Evolutionary conservation across 2,329 filamentous ascomycete species (phyloP), one percentile per base, ranked within the genome.

Genomic region (Claviceps monticola): DNA sequence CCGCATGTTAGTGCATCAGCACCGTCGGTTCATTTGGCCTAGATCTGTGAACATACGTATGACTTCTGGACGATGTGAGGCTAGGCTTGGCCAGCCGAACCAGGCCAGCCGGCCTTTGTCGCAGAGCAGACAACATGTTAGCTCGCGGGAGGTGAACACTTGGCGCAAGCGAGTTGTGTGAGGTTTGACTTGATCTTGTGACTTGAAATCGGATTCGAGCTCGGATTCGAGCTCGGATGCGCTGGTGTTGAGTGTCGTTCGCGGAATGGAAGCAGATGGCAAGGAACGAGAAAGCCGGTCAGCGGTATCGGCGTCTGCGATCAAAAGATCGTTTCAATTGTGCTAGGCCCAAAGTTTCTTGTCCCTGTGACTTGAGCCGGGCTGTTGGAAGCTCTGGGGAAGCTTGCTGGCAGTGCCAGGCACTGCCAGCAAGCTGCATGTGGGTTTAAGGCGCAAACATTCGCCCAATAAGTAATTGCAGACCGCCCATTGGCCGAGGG

Each of bases 311-410:
- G 61, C 55, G 58, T n/a, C 23, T 14, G 23, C 42, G 37, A 37
- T 46, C 54, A 58, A 29, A 26, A 59, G 57, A 57, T 60, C 59
- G 46, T 60, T 54, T 56, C 58, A 61, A 63, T 62, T 66, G 63
- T 67, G 61, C 61, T 64, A 59, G 63, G 62, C 62, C 63, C 62
- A 64, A 11, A 34, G 64, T 66, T 61, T 64, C 61, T 26, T 53
- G 52, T 63, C 61, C 63, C 63, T 66, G 63, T 65, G 61, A 65
- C 62, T 55, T 54, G 7, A 44, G 37, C 16, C 36, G 47, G 34
- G 37, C 47, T 19, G 19, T 42, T 21, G 7, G 8, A 19, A 16
- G 39, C 4, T 44, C 44, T 21, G 37, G 51, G 46, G 19, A 23
- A 23, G 42, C 42, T 34, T 16, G 42, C 19, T 5, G 9, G 8